Base-by-base conservation (phyloP, 352 stramenopile genomes). In the Globisporangium uncinulatum region DNA sequence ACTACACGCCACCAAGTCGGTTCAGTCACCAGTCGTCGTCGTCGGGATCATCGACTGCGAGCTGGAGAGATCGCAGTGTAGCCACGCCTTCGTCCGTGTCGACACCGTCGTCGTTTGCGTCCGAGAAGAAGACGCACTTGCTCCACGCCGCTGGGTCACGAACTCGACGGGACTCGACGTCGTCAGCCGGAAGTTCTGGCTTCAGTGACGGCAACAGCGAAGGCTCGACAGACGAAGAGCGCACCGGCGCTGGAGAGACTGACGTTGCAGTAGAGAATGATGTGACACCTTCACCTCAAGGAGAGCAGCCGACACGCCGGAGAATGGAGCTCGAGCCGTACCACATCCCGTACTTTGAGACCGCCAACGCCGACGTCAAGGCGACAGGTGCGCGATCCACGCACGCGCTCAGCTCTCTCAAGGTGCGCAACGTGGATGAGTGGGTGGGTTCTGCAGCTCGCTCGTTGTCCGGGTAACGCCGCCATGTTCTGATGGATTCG, bases 1-100 rank as follows among this genome's bases (percentile, higher is more conserved):
- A 88, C 49, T 91, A 86, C 60, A 74, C 76, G 1, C 74, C 71
- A 3, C 67, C 69, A 15, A 66, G 62, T 53, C 55, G 53, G 11
- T 37, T 50, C 45, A 68, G 64, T 37, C 62, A 51, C 24, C 31
- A 52, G 8, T 31, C 36, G 3, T 21, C 36, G 3, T 36, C 36
- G 36, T 46, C 50, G 24, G 17, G 14, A 19, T 57, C 39, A 1
- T 68, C 63, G 2, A 20, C 44, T 37, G 47, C 19, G 36, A 52
- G 37, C 29, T 59, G 41, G 39, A 70, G 57, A 36, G 59, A 69
- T 15, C 50, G 58, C 6, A 15, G 51, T 0, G 57, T 45, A 11
- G 51, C 56, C 0, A 61, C 70, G 13, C 59, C 50, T 9, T 59
- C 67, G 7, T 60, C 67, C 1, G 11, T 58, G 3, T 69, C 58